Conservation (phyloP, 805 yeast species). For the Candida ipomoeae region DNA sequence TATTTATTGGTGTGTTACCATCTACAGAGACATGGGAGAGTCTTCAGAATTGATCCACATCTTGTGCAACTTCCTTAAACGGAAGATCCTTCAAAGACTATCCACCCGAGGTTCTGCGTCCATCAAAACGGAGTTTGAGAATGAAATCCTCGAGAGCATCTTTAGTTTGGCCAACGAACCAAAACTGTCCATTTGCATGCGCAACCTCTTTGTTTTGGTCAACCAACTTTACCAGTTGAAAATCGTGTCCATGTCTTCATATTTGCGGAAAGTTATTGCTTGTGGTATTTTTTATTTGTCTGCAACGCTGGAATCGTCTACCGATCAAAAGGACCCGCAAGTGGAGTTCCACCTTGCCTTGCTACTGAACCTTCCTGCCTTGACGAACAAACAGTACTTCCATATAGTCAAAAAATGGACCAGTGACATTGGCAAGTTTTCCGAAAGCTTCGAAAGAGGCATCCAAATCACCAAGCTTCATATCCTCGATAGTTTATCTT, state of each 20-base stretch:
- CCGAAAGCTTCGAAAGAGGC: slow-evolving; percentile 37
- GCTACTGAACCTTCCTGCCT: slow-evolving; percentile 54
- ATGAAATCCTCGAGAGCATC: slow-evolving; percentile 38
- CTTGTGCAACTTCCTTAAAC: slow-evolving; percentile 45
- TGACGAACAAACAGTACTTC: slow-evolving; percentile 52
- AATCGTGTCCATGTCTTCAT: slow-evolving; percentile 56
- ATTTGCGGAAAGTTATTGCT: slow-evolving; percentile 76
- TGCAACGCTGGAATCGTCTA: slow-evolving; percentile 29
- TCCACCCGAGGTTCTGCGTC: slow-evolving; percentile 16
- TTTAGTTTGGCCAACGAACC: slow-evolving; percentile 26
- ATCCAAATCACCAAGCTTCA: slow-evolving; percentile 28
- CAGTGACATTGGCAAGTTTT: slow-evolving; percentile 26
- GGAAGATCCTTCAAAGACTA: slow-evolving; percentile 28
- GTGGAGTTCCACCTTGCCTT: slow-evolving; percentile 49
- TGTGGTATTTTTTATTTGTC: slow-evolving; percentile 71
- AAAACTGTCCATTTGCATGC: slow-evolving; percentile 6
- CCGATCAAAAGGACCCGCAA: slow-evolving; percentile 11
- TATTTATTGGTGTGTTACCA: slow-evolving; percentile 39
- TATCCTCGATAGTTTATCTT: slow-evolving; percentile 29
- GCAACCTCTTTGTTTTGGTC: slow-evolving; percentile 44
- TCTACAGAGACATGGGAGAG: slow-evolving; percentile 28
- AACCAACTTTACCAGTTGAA: slow-evolving; percentile 48
- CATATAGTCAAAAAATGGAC: slow-evolving; percentile 51
- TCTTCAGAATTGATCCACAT: slow-evolving; percentile 31
- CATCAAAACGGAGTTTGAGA: slow-evolving; percentile 44